Evolutionary conservation across 176 grass and related monocot species (phyloP).

Genomic region (Leersia perrieri): DNA sequence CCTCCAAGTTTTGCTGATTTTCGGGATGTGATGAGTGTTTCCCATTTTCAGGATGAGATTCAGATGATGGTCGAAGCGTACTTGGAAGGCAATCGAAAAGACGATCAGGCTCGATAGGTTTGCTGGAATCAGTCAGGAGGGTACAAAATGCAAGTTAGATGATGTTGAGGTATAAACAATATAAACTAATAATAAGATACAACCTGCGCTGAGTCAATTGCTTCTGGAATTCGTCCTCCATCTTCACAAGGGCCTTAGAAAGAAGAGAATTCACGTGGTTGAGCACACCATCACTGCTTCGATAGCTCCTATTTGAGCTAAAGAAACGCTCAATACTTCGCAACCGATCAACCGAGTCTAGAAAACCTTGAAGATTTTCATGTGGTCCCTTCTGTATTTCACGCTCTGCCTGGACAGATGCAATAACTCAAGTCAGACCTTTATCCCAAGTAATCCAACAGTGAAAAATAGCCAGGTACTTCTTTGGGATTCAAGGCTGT

Average conservation of each 20-base stretch:
- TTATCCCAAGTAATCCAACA: neutral
- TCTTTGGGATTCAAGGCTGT: neutral
- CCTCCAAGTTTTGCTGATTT: slow-evolving; percentile 53
- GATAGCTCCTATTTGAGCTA: slow-evolving; percentile 85
- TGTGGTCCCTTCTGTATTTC: slow-evolving; percentile 78
- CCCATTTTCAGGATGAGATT: slow-evolving; percentile 58
- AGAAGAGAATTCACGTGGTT: slow-evolving; percentile 68
- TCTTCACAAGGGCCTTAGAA: slow-evolving; percentile 70
- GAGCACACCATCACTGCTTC: slow-evolving; percentile 79
- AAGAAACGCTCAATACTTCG: slow-evolving; percentile 81
- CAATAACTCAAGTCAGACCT: neutral
- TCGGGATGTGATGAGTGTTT: slow-evolving; percentile 42
- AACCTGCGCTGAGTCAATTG: slow-evolving; percentile 72
- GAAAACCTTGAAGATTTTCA: slow-evolving; percentile 77
- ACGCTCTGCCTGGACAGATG: slow-evolving; percentile 59
- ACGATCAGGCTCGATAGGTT: slow-evolving; percentile 86
- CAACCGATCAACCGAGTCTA: slow-evolving; percentile 75
- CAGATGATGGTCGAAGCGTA: slow-evolving; percentile 67
- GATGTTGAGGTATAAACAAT: neutral
- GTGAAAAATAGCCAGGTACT: neutral
- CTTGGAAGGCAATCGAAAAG: slow-evolving; percentile 94
- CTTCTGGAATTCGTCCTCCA: slow-evolving; percentile 81
- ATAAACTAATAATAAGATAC: slow-evolving; percentile 11
- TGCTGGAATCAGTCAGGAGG: slow-evolving; percentile 47
- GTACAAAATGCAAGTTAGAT: slow-evolving; percentile 8